Evolutionary conservation across 1,139 yeast species (phyloP).

Genomic region (Hyphopichia pseudoburtonii): DNA sequence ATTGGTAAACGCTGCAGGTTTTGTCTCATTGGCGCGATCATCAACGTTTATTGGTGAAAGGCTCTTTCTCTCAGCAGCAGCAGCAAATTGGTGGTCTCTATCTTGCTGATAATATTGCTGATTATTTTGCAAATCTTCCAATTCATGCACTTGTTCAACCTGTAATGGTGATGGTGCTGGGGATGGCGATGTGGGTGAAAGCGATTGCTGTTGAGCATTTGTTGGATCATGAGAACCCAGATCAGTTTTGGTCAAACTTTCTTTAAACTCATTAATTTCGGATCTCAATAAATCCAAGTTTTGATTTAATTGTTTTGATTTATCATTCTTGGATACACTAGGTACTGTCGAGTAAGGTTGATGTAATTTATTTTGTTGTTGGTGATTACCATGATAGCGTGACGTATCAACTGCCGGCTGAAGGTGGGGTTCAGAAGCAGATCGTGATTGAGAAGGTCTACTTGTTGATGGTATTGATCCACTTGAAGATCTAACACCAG

Average conservation of each 20-base stretch:
- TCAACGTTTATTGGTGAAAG: neutral
- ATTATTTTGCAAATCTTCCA: no score
- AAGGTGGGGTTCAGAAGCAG: constrained; percentile 1
- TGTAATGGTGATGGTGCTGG: no score
- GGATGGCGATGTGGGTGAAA: constrained; percentile 1
- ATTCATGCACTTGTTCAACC: no score
- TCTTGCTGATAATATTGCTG: no score
- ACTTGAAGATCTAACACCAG: neutral
- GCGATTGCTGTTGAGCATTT: neutral
- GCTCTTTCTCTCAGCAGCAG: neutral
- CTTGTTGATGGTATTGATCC: neutral
- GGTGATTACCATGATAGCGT: neutral
- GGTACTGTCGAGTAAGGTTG: constrained; percentile 5
- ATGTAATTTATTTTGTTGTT: neutral
- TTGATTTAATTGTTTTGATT: constrained; percentile 39
- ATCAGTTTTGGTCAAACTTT: constrained; percentile 36
- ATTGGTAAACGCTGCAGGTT: no score
- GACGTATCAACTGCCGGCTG: constrained; percentile 1
- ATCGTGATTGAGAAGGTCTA: constrained; percentile 7
- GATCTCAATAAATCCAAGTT: constrained; percentile 43
- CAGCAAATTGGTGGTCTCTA: neutral
- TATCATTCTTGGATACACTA: constrained; percentile 14
- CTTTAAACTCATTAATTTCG: constrained; percentile 50
- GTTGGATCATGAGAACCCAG: constrained; percentile 1
- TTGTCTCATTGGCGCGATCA: neutral